Conservation (phyloP, 1,139 yeast genomes). For the Sugiyamaella paludigena region DNA sequence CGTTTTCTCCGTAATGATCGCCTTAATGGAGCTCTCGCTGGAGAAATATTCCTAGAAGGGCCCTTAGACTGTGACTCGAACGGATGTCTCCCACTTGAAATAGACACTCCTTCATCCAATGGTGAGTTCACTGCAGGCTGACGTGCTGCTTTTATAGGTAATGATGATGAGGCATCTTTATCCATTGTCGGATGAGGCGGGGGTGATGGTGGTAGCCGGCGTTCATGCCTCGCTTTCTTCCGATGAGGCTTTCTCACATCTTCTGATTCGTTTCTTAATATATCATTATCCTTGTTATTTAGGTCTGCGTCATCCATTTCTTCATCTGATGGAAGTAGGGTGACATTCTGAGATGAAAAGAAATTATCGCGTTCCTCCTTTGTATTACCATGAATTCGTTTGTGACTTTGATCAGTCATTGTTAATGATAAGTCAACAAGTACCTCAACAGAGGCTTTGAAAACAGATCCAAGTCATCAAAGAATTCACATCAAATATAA, state of each 20-base stretch:
- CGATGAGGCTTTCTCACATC: not conserved
- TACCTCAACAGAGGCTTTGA: no score
- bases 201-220: not conserved
- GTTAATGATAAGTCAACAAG: not conserved
- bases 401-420: not conserved
- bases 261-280: not conserved
- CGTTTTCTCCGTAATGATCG: no score
- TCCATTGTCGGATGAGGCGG: not conserved
- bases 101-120: no score
- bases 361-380: conserved; percentile 17
- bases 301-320: no score
- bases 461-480: not conserved
- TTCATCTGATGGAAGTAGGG: no score
- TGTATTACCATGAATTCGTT: conserved; percentile 16
- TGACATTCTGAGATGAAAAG: conserved; percentile 18
- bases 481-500: not conserved
- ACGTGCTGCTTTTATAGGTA: no score
- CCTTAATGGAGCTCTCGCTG: no score
- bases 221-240: not conserved
- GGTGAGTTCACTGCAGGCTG: no score
- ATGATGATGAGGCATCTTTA: not conserved
- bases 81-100: no score
- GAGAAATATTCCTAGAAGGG: no score
- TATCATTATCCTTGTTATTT: conserved; percentile 7
- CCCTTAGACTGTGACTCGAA: not conserved